Percentiles rank a stretch among this genome's conserved stretches.
phyloP scores from a whole-genome alignment of 2,329 filamentous ascomycete species.

The Helminthosporium solani region DNA sequence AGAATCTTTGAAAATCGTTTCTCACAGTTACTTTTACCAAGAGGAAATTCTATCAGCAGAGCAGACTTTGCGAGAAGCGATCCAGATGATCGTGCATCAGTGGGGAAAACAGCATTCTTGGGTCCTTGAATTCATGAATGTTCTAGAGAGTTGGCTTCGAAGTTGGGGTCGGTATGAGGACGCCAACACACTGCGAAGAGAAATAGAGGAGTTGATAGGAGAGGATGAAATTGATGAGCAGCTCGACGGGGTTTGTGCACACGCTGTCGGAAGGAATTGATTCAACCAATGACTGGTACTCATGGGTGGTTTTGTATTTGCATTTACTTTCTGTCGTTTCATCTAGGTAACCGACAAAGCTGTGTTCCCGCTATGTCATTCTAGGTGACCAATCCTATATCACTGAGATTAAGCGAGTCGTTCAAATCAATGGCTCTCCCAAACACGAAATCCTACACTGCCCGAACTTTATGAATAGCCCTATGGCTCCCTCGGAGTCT shows the following conservation, averaged over 20 bases:
- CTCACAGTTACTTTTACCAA: conserved; percentile 18
- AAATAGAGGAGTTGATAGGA: conserved; percentile 4
- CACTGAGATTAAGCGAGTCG: too few relatives aligned
- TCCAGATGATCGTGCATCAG: conserved; percentile 16
- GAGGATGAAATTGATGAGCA: conserved; percentile 6
- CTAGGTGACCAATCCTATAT: too few relatives aligned
- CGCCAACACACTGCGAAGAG: conserved; percentile 2
- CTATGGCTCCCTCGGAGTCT: conserved; percentile 2
- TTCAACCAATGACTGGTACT: neutral
- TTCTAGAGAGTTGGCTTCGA: conserved; percentile 20
- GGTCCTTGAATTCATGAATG: conserved; percentile 17
- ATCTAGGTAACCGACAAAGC: too few relatives aligned
- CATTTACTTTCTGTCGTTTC: too few relatives aligned
- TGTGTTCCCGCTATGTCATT: too few relatives aligned
- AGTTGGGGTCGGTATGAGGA: conserved; percentile 12
- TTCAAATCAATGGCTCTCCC: too few relatives aligned
- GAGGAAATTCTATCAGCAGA: conserved; percentile 16
- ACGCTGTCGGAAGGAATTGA: too few relatives aligned
- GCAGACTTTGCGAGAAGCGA: conserved; percentile 17
- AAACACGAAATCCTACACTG: too few relatives aligned
- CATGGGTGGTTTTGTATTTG: neutral
- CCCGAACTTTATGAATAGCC: too few relatives aligned
- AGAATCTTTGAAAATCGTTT: conserved; percentile 16
- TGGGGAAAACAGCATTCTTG: conserved; percentile 16
- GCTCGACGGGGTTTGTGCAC: too few relatives aligned